Base-by-base conservation (phyloP, 2,329 filamentous ascomycete species). In the Paramyrothecium sp. region DNA sequence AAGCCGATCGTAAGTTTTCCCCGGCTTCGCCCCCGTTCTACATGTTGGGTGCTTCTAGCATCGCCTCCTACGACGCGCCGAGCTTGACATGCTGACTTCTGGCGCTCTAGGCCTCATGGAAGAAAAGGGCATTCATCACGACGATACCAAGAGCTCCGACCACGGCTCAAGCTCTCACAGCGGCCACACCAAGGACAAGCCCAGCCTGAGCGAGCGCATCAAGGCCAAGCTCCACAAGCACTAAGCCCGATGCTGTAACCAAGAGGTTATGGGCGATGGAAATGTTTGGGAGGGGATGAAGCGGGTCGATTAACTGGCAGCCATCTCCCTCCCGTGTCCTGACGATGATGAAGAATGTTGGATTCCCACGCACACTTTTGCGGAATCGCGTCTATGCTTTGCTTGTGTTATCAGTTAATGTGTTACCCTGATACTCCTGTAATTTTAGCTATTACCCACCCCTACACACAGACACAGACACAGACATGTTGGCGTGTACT, bases 191-290 rank as follows among this genome's bases (percentile, higher is more conserved):
- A 70, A 68, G 51, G 74, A 75, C 56, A 85, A 85, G 73, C 77
- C 75, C 50, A 81, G 81, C 60, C 67, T 89, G 46, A 80, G 80
- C 59, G 79, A 87, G 57, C 88, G 88, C 75, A 83, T 90, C 72
- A 90, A 89, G 81, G 81, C 82, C 56, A 90, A 89, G 77, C 73
- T 90, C 58, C 86, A 89, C 72, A 74, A 73, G 56, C 73, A 79
- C 65, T 78, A 67, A 63, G 44, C 5, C 20, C 30, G 17, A 19
- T 47, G 26, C 26, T 30, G 26, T 30, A 10, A 10, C 26, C 26
- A 30, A 10, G 4, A 5, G 26, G 26, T 10, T 30, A 4, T 30
- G 26, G 26, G 7, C 21, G 44, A 47, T 19, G 44, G n/a, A 16
- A 47, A 47, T 47, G 7, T 47, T 47, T 8, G 44, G n/a, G 7